These are phyloP conservation scores for Notholithocarpus densiflorus DNA, from an alignment of 306 rosid genomes.

Conservation along the genomic window DNA sequence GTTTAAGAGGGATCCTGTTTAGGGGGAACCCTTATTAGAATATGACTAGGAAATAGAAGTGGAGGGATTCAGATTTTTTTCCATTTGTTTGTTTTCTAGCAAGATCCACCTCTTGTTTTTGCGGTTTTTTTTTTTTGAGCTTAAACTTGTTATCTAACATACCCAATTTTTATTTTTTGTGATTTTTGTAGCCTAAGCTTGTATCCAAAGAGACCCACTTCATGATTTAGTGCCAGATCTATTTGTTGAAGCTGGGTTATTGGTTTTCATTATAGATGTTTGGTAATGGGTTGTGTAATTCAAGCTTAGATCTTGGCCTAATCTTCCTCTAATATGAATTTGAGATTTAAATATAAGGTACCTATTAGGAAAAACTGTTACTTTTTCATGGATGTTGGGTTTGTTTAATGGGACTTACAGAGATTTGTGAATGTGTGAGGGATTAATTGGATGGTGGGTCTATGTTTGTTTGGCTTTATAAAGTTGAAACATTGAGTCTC, in stretches of 20 bases:
- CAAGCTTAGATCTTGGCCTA: slow-evolving; percentile 37
- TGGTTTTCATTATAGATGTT: slow-evolving; percentile 21
- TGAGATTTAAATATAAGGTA: slow-evolving; percentile 22
- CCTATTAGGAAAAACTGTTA: slow-evolving; percentile 29
- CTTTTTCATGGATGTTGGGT: slow-evolving; percentile 28
- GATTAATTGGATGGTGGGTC: neutral
- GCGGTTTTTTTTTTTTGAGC: too few species aligned
- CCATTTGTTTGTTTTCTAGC: neutral
- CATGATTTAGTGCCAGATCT: slow-evolving; percentile 27
- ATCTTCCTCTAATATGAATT: slow-evolving; percentile 43
- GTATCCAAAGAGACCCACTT: neutral
- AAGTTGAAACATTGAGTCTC: too few species aligned
- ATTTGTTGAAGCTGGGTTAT: neutral
- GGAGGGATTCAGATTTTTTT: too few species aligned
- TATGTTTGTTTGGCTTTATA: slow-evolving; percentile 16
- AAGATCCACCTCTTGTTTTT: neutral
- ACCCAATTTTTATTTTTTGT: neutral
- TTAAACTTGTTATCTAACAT: neutral
- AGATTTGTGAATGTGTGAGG: slow-evolving; percentile 22
- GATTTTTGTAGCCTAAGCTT: neutral
- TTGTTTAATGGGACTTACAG: slow-evolving; percentile 46
- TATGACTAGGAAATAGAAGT: too few species aligned
- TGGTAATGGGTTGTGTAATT: slow-evolving; percentile 16
- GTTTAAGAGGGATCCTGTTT: too few species aligned
- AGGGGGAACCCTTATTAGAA: too few species aligned